Conservation (phyloP, 441 rosid species). For the Geranium incanum region DNA sequence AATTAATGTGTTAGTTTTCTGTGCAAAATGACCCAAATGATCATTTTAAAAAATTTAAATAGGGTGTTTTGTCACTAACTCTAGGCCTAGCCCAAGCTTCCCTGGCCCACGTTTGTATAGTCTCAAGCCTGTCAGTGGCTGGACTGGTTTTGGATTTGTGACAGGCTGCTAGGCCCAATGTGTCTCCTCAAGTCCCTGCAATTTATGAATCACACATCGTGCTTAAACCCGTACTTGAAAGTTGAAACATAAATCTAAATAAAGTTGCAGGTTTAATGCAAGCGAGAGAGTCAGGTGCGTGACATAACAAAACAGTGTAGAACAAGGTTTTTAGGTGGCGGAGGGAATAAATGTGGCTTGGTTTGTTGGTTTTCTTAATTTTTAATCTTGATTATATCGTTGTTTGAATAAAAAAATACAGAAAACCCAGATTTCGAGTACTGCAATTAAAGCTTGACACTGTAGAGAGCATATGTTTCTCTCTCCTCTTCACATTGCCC, state of each 20-base stretch:
- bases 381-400: not conserved
- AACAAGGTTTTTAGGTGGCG: constrained; percentile 12
- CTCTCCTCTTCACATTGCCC: constrained; percentile 21
- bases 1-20: too few species aligned
- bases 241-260: not conserved
- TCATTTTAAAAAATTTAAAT: too few species aligned
- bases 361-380: not conserved
- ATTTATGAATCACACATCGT: not conserved
- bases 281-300: not conserved
- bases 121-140: not conserved
- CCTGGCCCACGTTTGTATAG: not conserved
- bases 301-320: not conserved
- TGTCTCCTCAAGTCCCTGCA: not conserved
- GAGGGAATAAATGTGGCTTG: constrained; percentile 26
- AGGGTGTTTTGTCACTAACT: too few species aligned
- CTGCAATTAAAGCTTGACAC: not conserved
- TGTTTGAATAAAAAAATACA: not conserved
- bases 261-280: too few species aligned
- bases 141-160: not conserved
- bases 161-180: not conserved
- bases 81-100: not conserved
- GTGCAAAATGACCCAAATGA: too few species aligned
- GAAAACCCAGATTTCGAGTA: not conserved
- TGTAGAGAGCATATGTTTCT: constrained; percentile 15
- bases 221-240: not conserved